Evolutionary conservation across 495 filamentous ascomycete genomes (phyloP).

Genomic region (Annulohypoxylon maeteangense): DNA sequence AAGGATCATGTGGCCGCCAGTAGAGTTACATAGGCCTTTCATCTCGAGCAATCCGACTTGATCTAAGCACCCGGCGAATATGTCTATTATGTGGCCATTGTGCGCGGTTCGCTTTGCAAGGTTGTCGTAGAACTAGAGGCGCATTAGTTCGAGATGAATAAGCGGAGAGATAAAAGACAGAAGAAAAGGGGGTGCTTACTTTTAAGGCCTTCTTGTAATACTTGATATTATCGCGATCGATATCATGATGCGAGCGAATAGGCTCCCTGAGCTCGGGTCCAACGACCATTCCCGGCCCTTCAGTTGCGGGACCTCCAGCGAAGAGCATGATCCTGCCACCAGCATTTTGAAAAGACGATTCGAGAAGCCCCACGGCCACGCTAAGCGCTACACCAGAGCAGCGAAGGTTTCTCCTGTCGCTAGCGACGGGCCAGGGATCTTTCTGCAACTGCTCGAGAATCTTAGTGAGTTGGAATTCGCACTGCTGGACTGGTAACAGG

Average conservation of each 20-base stretch:
- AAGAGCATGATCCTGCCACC: slow-evolving; percentile 98
- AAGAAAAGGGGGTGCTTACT: slow-evolving; percentile 60
- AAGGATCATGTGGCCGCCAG: slow-evolving; percentile 97
- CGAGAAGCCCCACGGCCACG: slow-evolving; percentile 91
- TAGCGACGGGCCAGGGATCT: slow-evolving; percentile 97
- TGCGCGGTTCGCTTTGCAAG: slow-evolving; percentile 96
- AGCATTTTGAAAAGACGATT: slow-evolving; percentile 94
- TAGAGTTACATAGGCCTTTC: slow-evolving; percentile 97
- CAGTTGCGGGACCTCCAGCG: slow-evolving; percentile 92
- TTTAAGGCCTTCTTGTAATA: slow-evolving; percentile 99
- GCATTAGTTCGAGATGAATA: slow-evolving; percentile 43
- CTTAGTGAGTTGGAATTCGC: slow-evolving; percentile 98
- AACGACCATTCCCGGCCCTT: slow-evolving; percentile 97
- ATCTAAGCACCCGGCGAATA: slow-evolving; percentile 97
- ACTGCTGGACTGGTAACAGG: slow-evolving; percentile 92
- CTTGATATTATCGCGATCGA: slow-evolving; percentile 98
- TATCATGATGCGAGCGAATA: slow-evolving; percentile 98
- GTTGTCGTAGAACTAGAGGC: slow-evolving; percentile 88
- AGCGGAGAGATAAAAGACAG: neutral
- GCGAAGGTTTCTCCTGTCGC: slow-evolving; percentile 88
- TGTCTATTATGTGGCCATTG: slow-evolving; percentile 97
- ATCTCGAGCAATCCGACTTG: slow-evolving; percentile 98
- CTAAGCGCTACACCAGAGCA: slow-evolving; percentile 97
- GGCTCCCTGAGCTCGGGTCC: slow-evolving; percentile 97
- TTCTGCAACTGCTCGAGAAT: slow-evolving; percentile 96